phyloP scores from a whole-genome alignment of 2,329 filamentous ascomycete species.

The Clonostachys rhizophaga region DNA sequence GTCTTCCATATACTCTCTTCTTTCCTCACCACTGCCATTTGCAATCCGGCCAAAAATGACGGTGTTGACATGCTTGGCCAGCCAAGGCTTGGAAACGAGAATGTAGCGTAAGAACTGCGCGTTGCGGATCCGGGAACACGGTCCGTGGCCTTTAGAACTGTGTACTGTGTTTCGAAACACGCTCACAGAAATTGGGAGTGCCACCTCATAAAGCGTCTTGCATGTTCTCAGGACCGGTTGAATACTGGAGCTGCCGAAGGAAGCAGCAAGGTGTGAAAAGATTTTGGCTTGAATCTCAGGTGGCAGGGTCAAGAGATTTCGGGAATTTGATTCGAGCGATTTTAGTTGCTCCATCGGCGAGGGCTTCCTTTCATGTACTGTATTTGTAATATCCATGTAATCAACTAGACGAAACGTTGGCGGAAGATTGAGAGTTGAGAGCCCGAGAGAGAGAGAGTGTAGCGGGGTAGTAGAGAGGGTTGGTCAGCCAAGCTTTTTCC shows the following conservation, averaged over 20 bases:
- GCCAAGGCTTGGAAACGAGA: neutral
- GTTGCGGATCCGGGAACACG: too few relatives aligned
- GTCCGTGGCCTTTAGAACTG: too few relatives aligned
- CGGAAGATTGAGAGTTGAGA: too few relatives aligned
- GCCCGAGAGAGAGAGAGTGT: too few relatives aligned
- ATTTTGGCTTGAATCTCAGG: neutral
- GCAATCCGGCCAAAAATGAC: neutral
- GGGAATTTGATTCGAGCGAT: too few relatives aligned
- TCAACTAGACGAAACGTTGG: too few relatives aligned
- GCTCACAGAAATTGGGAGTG: neutral
- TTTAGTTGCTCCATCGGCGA: too few relatives aligned
- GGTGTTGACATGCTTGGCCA: neutral
- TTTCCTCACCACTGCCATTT: neutral
- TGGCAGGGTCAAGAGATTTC: neutral
- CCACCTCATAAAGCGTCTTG: neutral
- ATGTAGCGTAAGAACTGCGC: neutral
- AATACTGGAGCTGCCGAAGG: neutral
- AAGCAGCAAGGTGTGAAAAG: neutral
- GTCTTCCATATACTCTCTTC: neutral
- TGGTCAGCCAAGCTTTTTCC: too few relatives aligned
- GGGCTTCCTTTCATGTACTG: too few relatives aligned
- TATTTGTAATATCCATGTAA: too few relatives aligned
- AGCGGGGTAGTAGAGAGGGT: too few relatives aligned
- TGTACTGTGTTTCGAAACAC: neutral
- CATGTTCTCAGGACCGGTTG: neutral